These are phyloP conservation scores for Pyrenophora tritici-repentis DNA, from an alignment of 2,329 filamentous ascomycete species.

Conservation along the genomic window DNA sequence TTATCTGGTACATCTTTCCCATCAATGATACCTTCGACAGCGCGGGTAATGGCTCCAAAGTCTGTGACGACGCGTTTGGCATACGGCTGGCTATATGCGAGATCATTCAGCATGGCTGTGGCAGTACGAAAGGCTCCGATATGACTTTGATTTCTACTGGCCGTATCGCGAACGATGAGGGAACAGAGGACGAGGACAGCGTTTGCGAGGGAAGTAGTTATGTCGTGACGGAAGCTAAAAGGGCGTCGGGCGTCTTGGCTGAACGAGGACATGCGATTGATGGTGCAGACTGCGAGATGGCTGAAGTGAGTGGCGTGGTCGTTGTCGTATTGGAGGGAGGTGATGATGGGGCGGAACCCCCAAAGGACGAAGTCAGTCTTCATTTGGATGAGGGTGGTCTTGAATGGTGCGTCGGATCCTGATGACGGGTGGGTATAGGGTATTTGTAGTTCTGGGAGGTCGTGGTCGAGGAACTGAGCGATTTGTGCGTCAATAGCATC, in stretches of 20 bases:
- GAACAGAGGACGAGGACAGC: constrained; percentile 29
- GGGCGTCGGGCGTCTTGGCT: constrained; percentile 6
- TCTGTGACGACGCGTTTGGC: constrained; percentile 31
- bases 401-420: not conserved
- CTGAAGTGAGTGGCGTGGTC: constrained; percentile 17
- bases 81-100: constrained; percentile 19
- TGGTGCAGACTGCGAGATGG: constrained; percentile 21
- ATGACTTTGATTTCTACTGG: constrained; percentile 5
- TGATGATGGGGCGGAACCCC: constrained; percentile 28
- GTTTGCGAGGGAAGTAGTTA: constrained; percentile 23
- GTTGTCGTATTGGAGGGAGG: constrained; percentile 29
- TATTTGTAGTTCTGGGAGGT: constrained; percentile 1
- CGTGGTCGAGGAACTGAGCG: constrained; percentile 8
- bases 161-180: constrained; percentile 22
- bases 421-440: constrained; percentile 1
- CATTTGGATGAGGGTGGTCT: constrained; percentile 21
- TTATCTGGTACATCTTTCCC: constrained; percentile 16
- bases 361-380: constrained; percentile 33
- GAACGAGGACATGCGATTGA: constrained; percentile 18
- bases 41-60: constrained; percentile 19
- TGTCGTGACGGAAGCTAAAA: constrained; percentile 21
- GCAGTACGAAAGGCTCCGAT: constrained; percentile 20
- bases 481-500: constrained; percentile 18
- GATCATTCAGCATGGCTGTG: constrained; percentile 17
- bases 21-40: constrained; percentile 10